Conservation (phyloP, 352 stramenopile species). For the Globisporangium spiculum region DNA sequence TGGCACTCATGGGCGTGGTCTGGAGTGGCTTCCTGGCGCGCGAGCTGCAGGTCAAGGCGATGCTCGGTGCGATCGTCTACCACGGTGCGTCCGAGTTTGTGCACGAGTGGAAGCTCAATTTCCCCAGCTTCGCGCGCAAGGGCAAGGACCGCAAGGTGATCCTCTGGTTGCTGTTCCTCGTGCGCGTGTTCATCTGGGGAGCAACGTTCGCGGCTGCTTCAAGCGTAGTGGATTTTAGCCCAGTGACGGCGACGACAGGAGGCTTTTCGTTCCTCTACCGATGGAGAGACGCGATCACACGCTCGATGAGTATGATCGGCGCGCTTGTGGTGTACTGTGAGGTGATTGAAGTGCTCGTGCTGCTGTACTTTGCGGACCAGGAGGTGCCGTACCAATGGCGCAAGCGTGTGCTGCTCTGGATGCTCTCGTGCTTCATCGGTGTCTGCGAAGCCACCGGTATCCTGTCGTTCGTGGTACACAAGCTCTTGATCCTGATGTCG, state of each 20-base stretch:
- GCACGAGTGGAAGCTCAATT: slow-evolving; percentile 32
- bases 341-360: slow-evolving; percentile 44
- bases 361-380: slow-evolving; percentile 54
- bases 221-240: neutral
- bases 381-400: slow-evolving; percentile 41
- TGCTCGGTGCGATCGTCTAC: slow-evolving; percentile 41
- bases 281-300: neutral
- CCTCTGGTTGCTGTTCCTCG: slow-evolving; percentile 52
- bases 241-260: neutral
- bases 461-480: slow-evolving; percentile 21
- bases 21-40: slow-evolving; percentile 34
- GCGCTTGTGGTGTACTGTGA: slow-evolving; percentile 40
- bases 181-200: slow-evolving; percentile 64
- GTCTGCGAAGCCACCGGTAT: slow-evolving; percentile 24
- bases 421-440: slow-evolving; percentile 26
- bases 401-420: slow-evolving; percentile 40
- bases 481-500: slow-evolving; percentile 26
- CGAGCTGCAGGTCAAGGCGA: slow-evolving; percentile 41
- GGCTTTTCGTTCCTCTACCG: neutral
- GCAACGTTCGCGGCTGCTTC: slow-evolving; percentile 33
- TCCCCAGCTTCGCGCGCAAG: slow-evolving; percentile 32
- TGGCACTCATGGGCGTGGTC: slow-evolving; percentile 31
- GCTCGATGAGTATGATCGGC: slow-evolving; percentile 5
- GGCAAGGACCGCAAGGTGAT: slow-evolving; percentile 35
- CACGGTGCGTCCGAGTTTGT: slow-evolving; percentile 36